Base-by-base conservation (phyloP, 2,329 filamentous ascomycete species). In the Boeremia lycopersici region DNA sequence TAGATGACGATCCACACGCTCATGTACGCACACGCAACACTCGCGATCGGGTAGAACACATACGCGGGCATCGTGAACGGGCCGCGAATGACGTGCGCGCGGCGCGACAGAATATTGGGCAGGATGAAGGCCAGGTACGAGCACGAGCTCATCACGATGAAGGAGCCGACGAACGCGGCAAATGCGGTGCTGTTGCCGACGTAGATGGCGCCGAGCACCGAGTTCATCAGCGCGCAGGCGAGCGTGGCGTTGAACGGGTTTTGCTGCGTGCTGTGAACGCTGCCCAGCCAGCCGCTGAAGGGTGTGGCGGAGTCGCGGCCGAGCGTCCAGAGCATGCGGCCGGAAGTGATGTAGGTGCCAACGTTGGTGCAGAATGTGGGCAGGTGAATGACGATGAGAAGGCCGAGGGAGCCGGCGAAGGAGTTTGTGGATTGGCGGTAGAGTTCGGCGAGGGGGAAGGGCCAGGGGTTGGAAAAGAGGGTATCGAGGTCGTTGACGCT, bases 161-260 rank as follows among this genome's bases (percentile, higher is more conserved):
- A 86, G 0, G 78, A 81, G 9, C 85, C 85, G 7, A 89, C 82
- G 25, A 90, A 84, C 0, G 87, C 87, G 36, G 84, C 82, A 74
- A 90, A 90, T 0, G 88, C 88, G 0, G 85, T 87, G 1, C 79
- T 81, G 56, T 79, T 85, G n/a, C 84, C 87, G 1, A 90, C 80
- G 60, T 89, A 89, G 39, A 90, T 86, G 36, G 78, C 79, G 0
- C 86, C 86, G 0, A 90, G 76, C 3, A 86, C 68, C 0, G 85
- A 85, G 23, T 81, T 81, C 48, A 81, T 71, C 35, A 74, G 57
- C 4, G 77, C 73, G 75, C 80, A 82, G 8, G 78, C 74, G 1
- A 87, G 51, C 0, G 83, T 86, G 0, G 85, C 82, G 57, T 83
- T 81, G 57, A 84, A 79, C 0, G 85, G 85, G 51, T 81, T 82